Conservation (phyloP, 164 flowering plant genomes). For the Malania oleifera region DNA sequence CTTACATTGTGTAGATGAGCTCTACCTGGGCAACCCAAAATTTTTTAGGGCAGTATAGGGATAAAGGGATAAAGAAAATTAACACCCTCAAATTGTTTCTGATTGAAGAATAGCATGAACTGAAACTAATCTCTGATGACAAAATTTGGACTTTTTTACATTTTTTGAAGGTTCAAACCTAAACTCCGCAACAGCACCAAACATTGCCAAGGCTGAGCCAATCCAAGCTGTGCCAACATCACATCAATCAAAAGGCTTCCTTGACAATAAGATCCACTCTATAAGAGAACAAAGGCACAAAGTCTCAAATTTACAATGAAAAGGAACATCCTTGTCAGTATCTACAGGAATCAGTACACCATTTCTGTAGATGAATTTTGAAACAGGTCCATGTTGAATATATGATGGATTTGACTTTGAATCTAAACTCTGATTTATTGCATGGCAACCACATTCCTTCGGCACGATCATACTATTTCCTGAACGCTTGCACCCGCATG, state of each 20-base stretch:
- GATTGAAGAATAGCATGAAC: not conserved
- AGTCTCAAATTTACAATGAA: constrained; percentile 66
- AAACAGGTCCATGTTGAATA: constrained; percentile 21
- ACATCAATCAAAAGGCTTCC: constrained; percentile 25
- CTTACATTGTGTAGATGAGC: constrained; percentile 7
- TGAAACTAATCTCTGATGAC: constrained; percentile 5
- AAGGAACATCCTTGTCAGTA: constrained; percentile 32
- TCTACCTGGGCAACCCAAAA: not conserved
- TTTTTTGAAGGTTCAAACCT: constrained; percentile 7
- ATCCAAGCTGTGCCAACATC: constrained; percentile 3
- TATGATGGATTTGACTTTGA: constrained; percentile 13
- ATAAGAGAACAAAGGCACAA: constrained; percentile 75
- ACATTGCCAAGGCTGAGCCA: not conserved
- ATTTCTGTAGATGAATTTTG: constrained; percentile 54
- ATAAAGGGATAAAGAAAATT: not conserved
- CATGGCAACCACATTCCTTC: constrained; percentile 51
- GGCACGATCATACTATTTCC: constrained; percentile 23
- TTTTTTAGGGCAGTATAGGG: not conserved
- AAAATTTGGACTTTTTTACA: constrained; percentile 11
- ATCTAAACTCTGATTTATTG: constrained; percentile 11
- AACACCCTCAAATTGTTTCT: not conserved
- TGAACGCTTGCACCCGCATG: constrained; percentile 26
- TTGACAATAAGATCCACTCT: constrained; percentile 43
- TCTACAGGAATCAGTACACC: constrained; percentile 51
- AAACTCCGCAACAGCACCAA: constrained; percentile 16